A percentile compares a stretch with the other conserved stretches of the same genome.
phyloP scores from a whole-genome alignment of 2,329 filamentous ascomycete species.

The Scedosporium aurantiacum region DNA sequence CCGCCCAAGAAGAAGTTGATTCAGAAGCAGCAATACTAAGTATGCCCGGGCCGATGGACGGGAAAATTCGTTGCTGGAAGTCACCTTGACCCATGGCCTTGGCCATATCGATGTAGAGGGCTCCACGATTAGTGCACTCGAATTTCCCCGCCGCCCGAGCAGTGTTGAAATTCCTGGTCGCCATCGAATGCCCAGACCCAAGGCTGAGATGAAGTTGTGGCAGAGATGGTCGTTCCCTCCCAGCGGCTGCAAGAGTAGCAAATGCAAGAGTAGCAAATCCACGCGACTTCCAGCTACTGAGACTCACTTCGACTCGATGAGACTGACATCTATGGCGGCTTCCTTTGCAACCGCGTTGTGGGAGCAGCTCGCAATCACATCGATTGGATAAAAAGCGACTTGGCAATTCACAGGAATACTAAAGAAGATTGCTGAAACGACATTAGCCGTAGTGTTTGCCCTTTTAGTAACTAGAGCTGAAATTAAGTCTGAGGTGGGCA shows the following conservation, averaged over 20 bases:
- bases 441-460: too few species aligned
- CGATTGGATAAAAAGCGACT: too few species aligned
- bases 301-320: background rate
- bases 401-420: too few species aligned
- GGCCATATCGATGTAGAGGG: background rate
- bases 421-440: too few species aligned
- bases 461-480: too few species aligned
- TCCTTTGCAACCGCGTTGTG: background rate
- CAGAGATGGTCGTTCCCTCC: constrained; percentile 10
- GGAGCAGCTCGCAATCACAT: background rate
- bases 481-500: too few species aligned
- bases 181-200: constrained; percentile 17
- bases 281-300: constrained; percentile 9
- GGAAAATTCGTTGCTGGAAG: background rate
- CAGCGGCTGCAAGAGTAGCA: constrained; percentile 16
- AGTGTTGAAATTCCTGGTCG: constrained; percentile 11
- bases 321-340: background rate
- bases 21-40: background rate
- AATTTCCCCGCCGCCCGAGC: background rate
- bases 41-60: background rate
- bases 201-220: constrained; percentile 13
- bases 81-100: background rate
- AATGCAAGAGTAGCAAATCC: constrained; percentile 16
- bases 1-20: background rate
- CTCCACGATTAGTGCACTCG: background rate